These are phyloP conservation scores for Debaryomyces subglobosus DNA, from an alignment of 1,139 yeast genomes.

Conservation along the genomic window DNA sequence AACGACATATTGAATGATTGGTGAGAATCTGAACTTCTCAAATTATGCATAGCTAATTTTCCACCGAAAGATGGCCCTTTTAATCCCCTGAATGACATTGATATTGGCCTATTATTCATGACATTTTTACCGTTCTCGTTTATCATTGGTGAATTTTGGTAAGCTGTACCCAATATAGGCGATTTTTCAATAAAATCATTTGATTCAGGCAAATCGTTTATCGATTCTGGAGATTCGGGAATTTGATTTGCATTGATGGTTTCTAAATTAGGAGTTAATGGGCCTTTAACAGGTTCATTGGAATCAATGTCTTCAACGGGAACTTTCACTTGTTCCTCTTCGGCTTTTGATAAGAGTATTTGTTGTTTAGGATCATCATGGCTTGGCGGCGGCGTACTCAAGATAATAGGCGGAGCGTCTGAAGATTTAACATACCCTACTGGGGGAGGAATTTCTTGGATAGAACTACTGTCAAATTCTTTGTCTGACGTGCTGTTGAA, in stretches of 20 bases:
- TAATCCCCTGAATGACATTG: slow-evolving; percentile 70
- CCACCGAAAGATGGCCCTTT: slow-evolving; percentile 58
- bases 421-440: neutral
- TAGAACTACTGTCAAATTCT: slow-evolving; percentile 1
- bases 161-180: slow-evolving; percentile 28
- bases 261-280: slow-evolving; percentile 19
- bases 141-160: slow-evolving; percentile 13
- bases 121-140: slow-evolving; percentile 17
- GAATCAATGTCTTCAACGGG: neutral
- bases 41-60: slow-evolving; percentile 30
- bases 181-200: slow-evolving; percentile 19
- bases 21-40: slow-evolving; percentile 43
- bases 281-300: slow-evolving; percentile 6
- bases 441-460: slow-evolving; percentile 2
- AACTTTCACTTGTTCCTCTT: neutral
- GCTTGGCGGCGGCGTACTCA: slow-evolving; percentile 14
- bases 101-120: slow-evolving; percentile 51
- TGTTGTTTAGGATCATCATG: slow-evolving; percentile 8
- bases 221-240: slow-evolving; percentile 18
- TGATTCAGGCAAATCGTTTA: slow-evolving; percentile 16
- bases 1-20: slow-evolving; percentile 47
- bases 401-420: neutral
- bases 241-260: slow-evolving; percentile 12
- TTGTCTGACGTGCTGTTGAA: neutral
- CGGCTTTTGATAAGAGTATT: neutral